Evolutionary conservation across 805 yeast species (phyloP), one percentile per base, ranked within the genome.

Genomic region (Candida schatavii): DNA sequence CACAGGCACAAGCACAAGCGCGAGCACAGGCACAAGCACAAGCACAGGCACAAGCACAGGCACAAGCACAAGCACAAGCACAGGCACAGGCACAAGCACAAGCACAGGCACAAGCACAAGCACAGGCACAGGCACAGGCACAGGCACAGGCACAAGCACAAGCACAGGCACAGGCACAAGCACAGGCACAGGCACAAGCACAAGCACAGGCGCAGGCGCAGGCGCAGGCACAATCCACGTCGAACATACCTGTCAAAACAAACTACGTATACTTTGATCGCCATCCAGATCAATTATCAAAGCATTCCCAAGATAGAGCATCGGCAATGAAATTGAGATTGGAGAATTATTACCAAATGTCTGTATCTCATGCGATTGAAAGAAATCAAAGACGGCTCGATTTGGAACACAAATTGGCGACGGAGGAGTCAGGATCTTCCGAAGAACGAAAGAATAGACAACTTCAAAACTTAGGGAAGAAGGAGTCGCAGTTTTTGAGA

Each of bases 361-460:
- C 90, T 14, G 95, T 90, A 22, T 78, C 80, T 41, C 95, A 89
- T 60, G 98, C 99, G 0, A 89, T 93, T 46, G 99, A 93, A 62
- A 74, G 99, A 50, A 93, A 91, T 60, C 97, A 90, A 62, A 80
- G 98, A 64, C 75, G 97, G 31, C 78, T 89, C 30, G 88, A 85
- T 52, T 74, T 89, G 48, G 99, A 87, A 66, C 84, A 83, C 50
- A 77, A 78, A 44, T 64, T 89, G 29, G 71, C 77, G 35, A 70
- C 71, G 26, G 93, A 87, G 55, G 83, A 83, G 23, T 80, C 86
- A 45, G 65, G 66, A 5, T 55, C 70, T 31, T 83, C 91, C 15
- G 95, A 86, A 48, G 97, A 90, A 61, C 79, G 96, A 39, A 84
- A 84, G 47, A 83, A 82, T 55, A 74, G 97, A 51, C 93, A 87